phyloP scores from a whole-genome alignment of 352 stramenopile species.

The Phytopythium cucurbitacearum region DNA sequence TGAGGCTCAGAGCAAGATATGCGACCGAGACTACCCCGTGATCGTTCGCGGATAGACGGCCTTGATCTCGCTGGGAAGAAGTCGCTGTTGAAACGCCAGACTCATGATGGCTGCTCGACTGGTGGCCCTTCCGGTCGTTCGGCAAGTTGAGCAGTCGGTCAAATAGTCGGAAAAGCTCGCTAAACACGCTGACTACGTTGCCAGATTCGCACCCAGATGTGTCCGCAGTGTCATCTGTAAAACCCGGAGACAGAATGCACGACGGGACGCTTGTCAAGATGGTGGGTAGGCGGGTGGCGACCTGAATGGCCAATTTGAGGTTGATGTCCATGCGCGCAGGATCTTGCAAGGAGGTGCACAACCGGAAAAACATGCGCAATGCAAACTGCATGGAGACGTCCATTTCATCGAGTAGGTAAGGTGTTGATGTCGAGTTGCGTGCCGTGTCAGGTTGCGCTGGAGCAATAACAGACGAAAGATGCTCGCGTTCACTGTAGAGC shows the following conservation, averaged over 20 bases:
- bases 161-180: slow-evolving; percentile 49
- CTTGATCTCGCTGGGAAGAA: neutral
- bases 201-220: slow-evolving; percentile 4
- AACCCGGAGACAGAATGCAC: slow-evolving; percentile 48
- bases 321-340: slow-evolving; percentile 15
- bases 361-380: slow-evolving; percentile 67
- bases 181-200: slow-evolving; percentile 37
- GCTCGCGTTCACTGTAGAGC: neutral
- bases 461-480: too few species aligned
- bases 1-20: slow-evolving; percentile 63
- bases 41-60: slow-evolving; percentile 18
- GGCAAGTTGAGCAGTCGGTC: slow-evolving; percentile 23
- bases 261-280: slow-evolving; percentile 51
- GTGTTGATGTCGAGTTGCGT: too few species aligned
- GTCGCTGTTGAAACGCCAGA: neutral
- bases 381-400: slow-evolving; percentile 51
- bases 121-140: neutral
- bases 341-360: slow-evolving; percentile 49
- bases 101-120: neutral
- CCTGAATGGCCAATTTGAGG: slow-evolving; percentile 30
- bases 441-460: too few species aligned
- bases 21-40: slow-evolving; percentile 32
- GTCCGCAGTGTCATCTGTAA: slow-evolving; percentile 13
- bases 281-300: slow-evolving; percentile 49
- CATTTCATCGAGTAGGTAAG: slow-evolving; percentile 29